Conservation (phyloP, 352 stramenopile genomes). For the Globisporangium barbulae region DNA sequence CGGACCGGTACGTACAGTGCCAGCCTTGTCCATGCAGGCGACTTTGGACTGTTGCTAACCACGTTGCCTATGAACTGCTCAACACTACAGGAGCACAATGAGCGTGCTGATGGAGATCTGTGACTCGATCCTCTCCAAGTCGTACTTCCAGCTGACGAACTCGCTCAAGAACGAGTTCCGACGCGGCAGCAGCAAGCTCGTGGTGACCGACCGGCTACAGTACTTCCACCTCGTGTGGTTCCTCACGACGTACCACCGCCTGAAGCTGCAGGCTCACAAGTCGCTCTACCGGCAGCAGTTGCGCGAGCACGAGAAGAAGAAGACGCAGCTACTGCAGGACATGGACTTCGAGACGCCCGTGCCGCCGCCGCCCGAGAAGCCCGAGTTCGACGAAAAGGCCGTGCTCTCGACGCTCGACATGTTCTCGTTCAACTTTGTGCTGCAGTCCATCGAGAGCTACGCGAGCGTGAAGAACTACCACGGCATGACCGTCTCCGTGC, state of each 20-base stretch:
- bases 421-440: constrained; percentile 90
- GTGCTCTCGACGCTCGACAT: constrained; percentile 86
- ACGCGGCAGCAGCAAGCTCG: constrained; percentile 76
- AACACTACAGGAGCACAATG: constrained; percentile 45
- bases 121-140: constrained; percentile 68
- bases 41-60: neutral
- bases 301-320: constrained; percentile 54
- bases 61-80: constrained; percentile 2
- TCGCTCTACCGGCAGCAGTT: constrained; percentile 60
- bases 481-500: constrained; percentile 77
- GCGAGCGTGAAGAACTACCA: constrained; percentile 76
- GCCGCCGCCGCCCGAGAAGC: constrained; percentile 37
- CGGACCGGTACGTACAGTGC: constrained; percentile 40
- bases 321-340: constrained; percentile 41
- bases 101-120: constrained; percentile 67
- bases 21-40: too few relatives aligned
- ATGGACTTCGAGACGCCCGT: constrained; percentile 49
- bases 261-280: constrained; percentile 71
- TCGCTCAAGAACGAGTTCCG: constrained; percentile 87
- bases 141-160: constrained; percentile 83
- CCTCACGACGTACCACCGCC: constrained; percentile 74
- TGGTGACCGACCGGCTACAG: constrained; percentile 82
- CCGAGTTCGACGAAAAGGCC: constrained; percentile 70
- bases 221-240: constrained; percentile 89
- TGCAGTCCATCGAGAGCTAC: constrained; percentile 87